phyloP scores from a whole-genome alignment of 1,284 basidiomycete species.

The Fomitopsis pinicola region DNA sequence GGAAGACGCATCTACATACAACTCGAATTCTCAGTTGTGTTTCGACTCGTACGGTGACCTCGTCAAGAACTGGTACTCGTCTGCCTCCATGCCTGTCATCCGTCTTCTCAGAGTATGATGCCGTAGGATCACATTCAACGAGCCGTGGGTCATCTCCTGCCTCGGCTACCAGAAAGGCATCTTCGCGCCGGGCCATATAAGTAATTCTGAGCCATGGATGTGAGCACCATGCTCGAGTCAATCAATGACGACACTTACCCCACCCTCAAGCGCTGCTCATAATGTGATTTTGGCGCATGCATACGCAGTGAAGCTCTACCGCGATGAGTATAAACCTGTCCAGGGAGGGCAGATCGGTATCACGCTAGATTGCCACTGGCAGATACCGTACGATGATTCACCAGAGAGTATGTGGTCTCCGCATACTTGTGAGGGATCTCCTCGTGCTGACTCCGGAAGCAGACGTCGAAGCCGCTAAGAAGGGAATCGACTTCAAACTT shows the following conservation, averaged over 20 bases:
- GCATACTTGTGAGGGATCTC: background rate
- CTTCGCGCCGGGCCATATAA: constrained; percentile 65
- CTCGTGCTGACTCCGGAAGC: background rate
- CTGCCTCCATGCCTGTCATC: background rate
- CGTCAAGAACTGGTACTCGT: constrained; percentile 64
- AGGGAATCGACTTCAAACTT: constrained; percentile 36
- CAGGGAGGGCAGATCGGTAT: constrained; percentile 69
- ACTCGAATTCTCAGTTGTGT: constrained; percentile 39
- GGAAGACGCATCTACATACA: background rate
- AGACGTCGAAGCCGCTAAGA: constrained; percentile 41
- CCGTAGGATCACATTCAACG: constrained; percentile 62
- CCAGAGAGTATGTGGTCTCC: constrained; percentile 34
- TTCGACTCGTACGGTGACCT: constrained; percentile 70
- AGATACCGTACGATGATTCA: constrained; percentile 42
- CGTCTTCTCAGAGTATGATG: background rate
- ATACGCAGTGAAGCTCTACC: constrained; percentile 60
- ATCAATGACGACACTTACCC: background rate
- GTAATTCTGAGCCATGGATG: constrained; percentile 72
- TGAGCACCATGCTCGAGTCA: constrained; percentile 26
- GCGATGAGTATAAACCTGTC: constrained; percentile 49
- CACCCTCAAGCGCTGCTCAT: constrained; percentile 54
- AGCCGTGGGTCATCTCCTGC: constrained; percentile 67
- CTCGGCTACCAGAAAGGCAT: constrained; percentile 62
- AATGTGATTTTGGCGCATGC: constrained; percentile 69
- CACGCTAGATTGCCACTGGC: constrained; percentile 53